Evolutionary conservation across 2,329 filamentous ascomycete genomes (phyloP).

Genomic region (Cucurbitaria berberidis): DNA sequence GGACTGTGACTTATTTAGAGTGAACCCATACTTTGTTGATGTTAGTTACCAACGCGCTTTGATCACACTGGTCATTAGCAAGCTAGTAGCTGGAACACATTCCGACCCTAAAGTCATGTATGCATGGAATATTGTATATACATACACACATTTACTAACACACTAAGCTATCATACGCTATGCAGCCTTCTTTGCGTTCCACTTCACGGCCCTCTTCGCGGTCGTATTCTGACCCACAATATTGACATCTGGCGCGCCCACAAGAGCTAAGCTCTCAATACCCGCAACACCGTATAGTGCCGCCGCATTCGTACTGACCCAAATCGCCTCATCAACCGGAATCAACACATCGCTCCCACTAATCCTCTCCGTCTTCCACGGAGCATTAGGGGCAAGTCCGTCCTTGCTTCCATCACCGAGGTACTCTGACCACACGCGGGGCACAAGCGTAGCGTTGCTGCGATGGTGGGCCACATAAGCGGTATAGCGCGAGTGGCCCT

Average conservation of each 20-base stretch:
- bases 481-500: slow-evolving; percentile 65
- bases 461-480: slow-evolving; percentile 58
- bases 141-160: too few relatives aligned
- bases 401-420: slow-evolving; percentile 49
- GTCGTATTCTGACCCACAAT: slow-evolving; percentile 20
- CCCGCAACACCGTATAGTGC: slow-evolving; percentile 64
- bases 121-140: too few relatives aligned
- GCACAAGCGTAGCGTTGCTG: slow-evolving; percentile 56
- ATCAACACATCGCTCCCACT: slow-evolving; percentile 54
- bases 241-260: slow-evolving; percentile 31
- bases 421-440: slow-evolving; percentile 63
- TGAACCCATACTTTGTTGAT: too few relatives aligned
- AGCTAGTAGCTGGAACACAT: too few relatives aligned
- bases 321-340: slow-evolving; percentile 62
- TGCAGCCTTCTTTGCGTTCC: too few relatives aligned
- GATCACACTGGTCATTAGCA: too few relatives aligned
- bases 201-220: neutral
- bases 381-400: slow-evolving; percentile 51
- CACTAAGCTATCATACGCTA: too few relatives aligned
- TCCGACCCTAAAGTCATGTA: too few relatives aligned
- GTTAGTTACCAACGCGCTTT: too few relatives aligned
- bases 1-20: too few relatives aligned
- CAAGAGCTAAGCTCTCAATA: slow-evolving; percentile 61
- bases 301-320: slow-evolving; percentile 64
- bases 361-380: slow-evolving; percentile 51